These are phyloP conservation scores for Dactylonectria macrodidyma DNA, from an alignment of 2,329 filamentous ascomycete species.

Conservation along the genomic window DNA sequence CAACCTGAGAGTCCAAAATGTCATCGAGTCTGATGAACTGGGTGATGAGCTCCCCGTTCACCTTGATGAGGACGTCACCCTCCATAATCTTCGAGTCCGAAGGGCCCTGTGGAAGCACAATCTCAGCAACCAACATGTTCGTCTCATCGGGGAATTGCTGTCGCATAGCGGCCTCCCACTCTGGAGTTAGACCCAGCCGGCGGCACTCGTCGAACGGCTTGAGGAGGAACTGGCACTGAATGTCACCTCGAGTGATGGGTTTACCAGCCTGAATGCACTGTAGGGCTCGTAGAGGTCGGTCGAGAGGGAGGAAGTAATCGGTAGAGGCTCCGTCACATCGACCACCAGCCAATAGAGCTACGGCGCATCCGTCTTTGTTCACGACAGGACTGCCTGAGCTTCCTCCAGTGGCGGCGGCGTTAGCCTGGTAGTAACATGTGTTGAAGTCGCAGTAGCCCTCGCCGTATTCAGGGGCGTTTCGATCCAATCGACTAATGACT, in stretches of 20 bases:
- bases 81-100: conserved; percentile 91
- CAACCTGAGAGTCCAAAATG: conserved; percentile 91
- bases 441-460: conserved; percentile 99
- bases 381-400: conserved; percentile 99
- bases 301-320: conserved; percentile 96
- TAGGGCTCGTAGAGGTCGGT: conserved; percentile 89
- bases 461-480: conserved; percentile 97
- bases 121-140: conserved; percentile 97
- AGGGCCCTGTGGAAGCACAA: conserved; percentile 91
- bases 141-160: conserved; percentile 92
- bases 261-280: conserved; percentile 85
- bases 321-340: conserved; percentile 95
- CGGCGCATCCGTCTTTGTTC: conserved; percentile 91
- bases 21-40: conserved; percentile 94
- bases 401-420: conserved; percentile 94
- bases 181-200: conserved; percentile 84
- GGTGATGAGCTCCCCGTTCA: conserved; percentile 93
- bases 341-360: conserved; percentile 94
- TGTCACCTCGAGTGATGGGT: conserved; percentile 90
- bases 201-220: conserved; percentile 99
- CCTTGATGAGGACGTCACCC: conserved; percentile 92
- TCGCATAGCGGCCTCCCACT: conserved; percentile 90
- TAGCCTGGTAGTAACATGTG: conserved; percentile 96
- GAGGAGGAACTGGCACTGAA: conserved; percentile 96
- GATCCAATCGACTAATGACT: conserved; percentile 94